phyloP scores from a whole-genome alignment of 495 filamentous ascomycete genomes.

The Bacidia rubella region DNA sequence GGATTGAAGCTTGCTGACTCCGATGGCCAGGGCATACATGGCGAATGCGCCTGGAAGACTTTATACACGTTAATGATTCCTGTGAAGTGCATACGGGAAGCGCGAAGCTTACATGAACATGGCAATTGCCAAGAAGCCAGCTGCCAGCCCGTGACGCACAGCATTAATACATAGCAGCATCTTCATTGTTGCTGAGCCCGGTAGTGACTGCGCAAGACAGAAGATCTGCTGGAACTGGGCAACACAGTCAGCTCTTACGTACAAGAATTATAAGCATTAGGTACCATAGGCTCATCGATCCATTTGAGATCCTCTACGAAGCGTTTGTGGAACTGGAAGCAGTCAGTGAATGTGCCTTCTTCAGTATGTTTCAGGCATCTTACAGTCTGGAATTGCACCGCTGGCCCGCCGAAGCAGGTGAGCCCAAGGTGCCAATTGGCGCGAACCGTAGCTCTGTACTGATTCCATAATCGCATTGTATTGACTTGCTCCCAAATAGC shows the following conservation, averaged over 20 bases:
- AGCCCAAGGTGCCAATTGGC: slow-evolving; percentile 52
- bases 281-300: slow-evolving; percentile 1
- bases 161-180: slow-evolving; percentile 54
- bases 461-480: neutral
- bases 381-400: slow-evolving; percentile 54
- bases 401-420: slow-evolving; percentile 54
- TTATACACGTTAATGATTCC: neutral
- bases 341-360: too few species aligned
- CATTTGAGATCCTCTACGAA: neutral
- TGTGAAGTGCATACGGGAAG: neutral
- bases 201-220: slow-evolving; percentile 50
- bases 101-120: slow-evolving; percentile 39
- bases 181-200: slow-evolving; percentile 56
- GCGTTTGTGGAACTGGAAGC: neutral
- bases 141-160: slow-evolving; percentile 40
- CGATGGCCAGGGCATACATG: slow-evolving; percentile 59
- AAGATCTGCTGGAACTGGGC: slow-evolving; percentile 57
- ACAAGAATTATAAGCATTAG: neutral
- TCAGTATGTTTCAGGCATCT: neutral
- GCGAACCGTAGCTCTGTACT: slow-evolving; percentile 22
- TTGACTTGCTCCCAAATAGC: neutral
- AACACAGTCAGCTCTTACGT: neutral
- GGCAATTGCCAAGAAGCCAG: slow-evolving; percentile 44
- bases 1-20: slow-evolving; percentile 43
- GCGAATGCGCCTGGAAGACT: slow-evolving; percentile 61